Evolutionary conservation across 2,329 filamentous ascomycete species (phyloP).

Genomic region (Emydomyces testavorans): DNA sequence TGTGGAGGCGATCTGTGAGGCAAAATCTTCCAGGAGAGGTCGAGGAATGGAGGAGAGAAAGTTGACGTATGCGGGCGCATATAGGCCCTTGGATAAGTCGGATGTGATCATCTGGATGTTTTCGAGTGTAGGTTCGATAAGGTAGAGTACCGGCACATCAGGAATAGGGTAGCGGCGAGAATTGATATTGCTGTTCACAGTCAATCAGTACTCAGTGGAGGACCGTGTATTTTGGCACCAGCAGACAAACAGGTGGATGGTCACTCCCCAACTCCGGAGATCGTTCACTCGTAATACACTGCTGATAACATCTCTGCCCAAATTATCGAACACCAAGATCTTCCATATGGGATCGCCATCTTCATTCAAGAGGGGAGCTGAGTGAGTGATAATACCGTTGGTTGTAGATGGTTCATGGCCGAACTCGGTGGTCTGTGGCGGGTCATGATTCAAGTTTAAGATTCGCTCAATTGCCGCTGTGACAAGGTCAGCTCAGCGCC

Average conservation of each 20-base stretch:
- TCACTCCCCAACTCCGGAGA: slow-evolving; percentile 84
- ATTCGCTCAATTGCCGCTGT: slow-evolving; percentile 87
- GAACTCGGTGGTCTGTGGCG: slow-evolving; percentile 38
- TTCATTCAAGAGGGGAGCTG: slow-evolving; percentile 69
- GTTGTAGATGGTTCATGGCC: slow-evolving; percentile 47
- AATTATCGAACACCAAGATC: slow-evolving; percentile 85
- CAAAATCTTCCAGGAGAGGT: slow-evolving; percentile 87
- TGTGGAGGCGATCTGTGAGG: slow-evolving; percentile 69
- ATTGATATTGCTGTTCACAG: slow-evolving; percentile 56
- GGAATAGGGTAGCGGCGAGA: slow-evolving; percentile 78
- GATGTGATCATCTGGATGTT: slow-evolving; percentile 75
- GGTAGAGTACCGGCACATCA: slow-evolving; percentile 89
- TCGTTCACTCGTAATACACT: slow-evolving; percentile 92
- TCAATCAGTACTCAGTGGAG: not conserved
- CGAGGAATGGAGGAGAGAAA: slow-evolving; percentile 89
- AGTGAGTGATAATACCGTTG: slow-evolving; percentile 54
- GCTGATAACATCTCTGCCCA: slow-evolving; percentile 89
- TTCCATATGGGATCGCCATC: slow-evolving; percentile 96
- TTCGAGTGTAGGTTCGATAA: slow-evolving; percentile 74
- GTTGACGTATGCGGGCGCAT: slow-evolving; percentile 91
- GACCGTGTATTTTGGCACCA: not conserved
- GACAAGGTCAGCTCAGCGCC: slow-evolving; percentile 2
- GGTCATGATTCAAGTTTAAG: slow-evolving; percentile 79
- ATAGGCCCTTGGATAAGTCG: slow-evolving; percentile 77
- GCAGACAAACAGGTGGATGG: slow-evolving; percentile 68